These are phyloP conservation scores for Mycena filopes DNA, from an alignment of 768 basidiomycete genomes.

Conservation along the genomic window DNA sequence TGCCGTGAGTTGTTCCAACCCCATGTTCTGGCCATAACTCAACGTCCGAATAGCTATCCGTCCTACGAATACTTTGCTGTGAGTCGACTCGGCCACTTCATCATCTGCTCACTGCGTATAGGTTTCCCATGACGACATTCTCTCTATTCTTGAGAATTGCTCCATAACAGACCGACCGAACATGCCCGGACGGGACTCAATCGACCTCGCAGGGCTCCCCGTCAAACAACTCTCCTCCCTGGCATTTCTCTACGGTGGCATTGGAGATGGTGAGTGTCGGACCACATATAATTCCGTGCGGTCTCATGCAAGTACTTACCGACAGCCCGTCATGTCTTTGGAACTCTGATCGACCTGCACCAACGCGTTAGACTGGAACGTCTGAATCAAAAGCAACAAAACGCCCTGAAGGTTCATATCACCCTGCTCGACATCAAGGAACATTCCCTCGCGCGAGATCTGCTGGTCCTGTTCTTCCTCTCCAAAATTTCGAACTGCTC, in stretches of 20 bases:
- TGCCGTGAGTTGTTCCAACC: neutral
- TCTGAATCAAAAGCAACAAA: neutral
- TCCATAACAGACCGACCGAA: neutral
- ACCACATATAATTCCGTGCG: too few relatives aligned
- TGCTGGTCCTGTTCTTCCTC: neutral
- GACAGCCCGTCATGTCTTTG: constrained; percentile 10
- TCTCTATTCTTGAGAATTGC: neutral
- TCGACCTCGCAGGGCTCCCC: neutral
- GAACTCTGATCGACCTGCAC: neutral
- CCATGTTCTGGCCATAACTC: too few relatives aligned
- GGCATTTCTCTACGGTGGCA: constrained; percentile 2
- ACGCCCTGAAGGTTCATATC: neutral
- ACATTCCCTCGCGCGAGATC: constrained; percentile 1
- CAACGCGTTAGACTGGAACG: neutral
- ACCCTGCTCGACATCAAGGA: constrained; percentile 10
- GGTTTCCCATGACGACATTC: constrained; percentile 7
- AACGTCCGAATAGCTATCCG: neutral
- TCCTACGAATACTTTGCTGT: neutral
- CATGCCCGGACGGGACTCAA: neutral
- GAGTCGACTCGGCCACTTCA: neutral
- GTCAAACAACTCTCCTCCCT: neutral
- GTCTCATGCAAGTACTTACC: too few relatives aligned
- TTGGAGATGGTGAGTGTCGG: constrained; percentile 11
- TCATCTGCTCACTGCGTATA: too few relatives aligned
- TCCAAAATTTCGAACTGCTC: neutral